Conservation (phyloP, 2,329 filamentous ascomycete species). For the Pseudogymnoascus sp. region DNA sequence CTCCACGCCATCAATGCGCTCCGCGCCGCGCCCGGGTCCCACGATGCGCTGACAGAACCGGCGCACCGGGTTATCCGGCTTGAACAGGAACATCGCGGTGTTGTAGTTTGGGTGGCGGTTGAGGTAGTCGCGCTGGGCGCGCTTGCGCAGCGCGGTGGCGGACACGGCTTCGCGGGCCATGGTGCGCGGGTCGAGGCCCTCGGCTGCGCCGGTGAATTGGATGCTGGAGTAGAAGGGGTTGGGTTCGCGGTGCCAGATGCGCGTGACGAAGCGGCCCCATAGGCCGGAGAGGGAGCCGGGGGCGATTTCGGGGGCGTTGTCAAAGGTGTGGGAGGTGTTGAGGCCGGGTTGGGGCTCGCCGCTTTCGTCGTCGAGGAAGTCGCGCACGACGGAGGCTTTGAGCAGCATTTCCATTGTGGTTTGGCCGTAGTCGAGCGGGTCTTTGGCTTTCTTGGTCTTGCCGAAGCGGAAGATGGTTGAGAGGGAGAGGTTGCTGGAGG, state of each 20-base stretch:
- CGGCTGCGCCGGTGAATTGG: conserved; percentile 60
- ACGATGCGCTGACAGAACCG: conserved; percentile 82
- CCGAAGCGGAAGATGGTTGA: conserved; percentile 62
- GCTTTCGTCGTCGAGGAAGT: conserved; percentile 77
- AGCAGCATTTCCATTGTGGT: conserved; percentile 93
- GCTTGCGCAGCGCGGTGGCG: conserved; percentile 73
- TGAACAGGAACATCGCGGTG: conserved; percentile 82
- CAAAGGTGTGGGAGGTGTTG: conserved; percentile 14
- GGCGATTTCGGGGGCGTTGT: conserved; percentile 11
- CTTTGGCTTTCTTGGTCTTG: conserved; percentile 55
- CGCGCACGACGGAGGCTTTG: conserved; percentile 89
- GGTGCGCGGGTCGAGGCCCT: conserved; percentile 72
- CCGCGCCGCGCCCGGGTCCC: conserved; percentile 77
- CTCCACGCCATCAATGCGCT: conserved; percentile 81
- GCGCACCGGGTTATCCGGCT: conserved; percentile 68
- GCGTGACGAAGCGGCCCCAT: conserved; percentile 53
- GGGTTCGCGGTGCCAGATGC: conserved; percentile 62
- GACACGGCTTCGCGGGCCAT: conserved; percentile 88
- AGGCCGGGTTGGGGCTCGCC: conserved; percentile 33
- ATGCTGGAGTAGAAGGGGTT: conserved; percentile 93
- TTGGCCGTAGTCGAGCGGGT: conserved; percentile 85
- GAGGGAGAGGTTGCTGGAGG: conserved; percentile 67
- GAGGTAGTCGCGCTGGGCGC: conserved; percentile 85
- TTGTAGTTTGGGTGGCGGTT: conserved; percentile 85
- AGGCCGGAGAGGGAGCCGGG: conserved; percentile 52